Evolutionary conservation across 371 early-diverging fungal species (phyloP).

Genomic region (Batkoa obscura): DNA sequence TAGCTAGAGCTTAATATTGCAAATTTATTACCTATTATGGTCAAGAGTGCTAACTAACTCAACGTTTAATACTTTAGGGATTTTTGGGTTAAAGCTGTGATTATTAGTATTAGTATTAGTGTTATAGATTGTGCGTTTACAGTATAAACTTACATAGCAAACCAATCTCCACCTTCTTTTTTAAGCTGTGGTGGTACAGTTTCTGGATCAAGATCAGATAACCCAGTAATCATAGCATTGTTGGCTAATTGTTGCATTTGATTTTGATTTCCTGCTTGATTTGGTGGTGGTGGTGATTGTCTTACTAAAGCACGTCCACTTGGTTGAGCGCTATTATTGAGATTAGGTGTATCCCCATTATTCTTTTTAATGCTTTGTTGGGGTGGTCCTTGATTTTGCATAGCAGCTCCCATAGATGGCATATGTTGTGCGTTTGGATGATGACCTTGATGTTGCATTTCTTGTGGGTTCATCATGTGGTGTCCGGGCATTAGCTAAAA

Average conservation of each 20-base stretch:
- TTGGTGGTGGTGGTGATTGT: neutral
- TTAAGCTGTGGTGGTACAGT: slow-evolving; percentile 57
- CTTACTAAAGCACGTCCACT: neutral
- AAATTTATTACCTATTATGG: slow-evolving; percentile 35
- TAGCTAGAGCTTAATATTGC: slow-evolving; percentile 1
- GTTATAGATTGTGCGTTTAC: too few species aligned
- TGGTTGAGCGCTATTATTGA: neutral
- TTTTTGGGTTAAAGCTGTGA: slow-evolving; percentile 47
- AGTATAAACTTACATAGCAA: slow-evolving; percentile 42
- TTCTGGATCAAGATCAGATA: slow-evolving; percentile 70
- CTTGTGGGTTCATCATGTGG: neutral
- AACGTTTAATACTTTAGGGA: slow-evolving; percentile 48
- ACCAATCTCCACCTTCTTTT: slow-evolving; percentile 82
- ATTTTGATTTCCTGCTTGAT: neutral
- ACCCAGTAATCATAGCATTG: slow-evolving; percentile 25
- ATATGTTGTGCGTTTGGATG: neutral
- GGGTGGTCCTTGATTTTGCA: neutral
- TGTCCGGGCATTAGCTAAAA: neutral
- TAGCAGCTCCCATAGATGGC: neutral
- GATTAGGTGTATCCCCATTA: neutral
- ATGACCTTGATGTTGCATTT: neutral
- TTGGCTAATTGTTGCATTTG: slow-evolving; percentile 6
- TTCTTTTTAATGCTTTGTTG: slow-evolving; percentile 5
- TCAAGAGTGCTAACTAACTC: slow-evolving; percentile 72
- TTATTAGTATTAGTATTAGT: neutral